These are phyloP conservation scores for Elsinoe arachidis DNA, from an alignment of 2,329 filamentous ascomycete species.

Conservation along the genomic window DNA sequence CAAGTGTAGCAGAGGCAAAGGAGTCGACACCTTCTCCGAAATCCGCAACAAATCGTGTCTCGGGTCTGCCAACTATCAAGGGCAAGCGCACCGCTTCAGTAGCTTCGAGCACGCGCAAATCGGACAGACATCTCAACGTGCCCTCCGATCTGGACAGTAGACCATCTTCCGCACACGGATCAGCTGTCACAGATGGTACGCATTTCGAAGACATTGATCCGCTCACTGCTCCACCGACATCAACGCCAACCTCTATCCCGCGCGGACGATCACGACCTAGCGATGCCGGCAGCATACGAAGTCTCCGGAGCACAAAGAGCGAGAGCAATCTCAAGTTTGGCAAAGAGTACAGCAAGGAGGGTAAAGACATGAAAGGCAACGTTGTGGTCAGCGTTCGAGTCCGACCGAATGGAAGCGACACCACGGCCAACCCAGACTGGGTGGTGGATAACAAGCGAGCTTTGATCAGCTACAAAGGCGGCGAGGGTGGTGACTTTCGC, in stretches of 20 bases:
- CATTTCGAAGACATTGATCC: constrained; percentile 76
- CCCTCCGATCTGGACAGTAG: constrained; percentile 80
- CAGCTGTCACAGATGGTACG: constrained; percentile 82
- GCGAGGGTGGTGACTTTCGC: constrained; percentile 83
- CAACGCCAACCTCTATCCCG: constrained; percentile 1
- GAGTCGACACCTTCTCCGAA: not conserved
- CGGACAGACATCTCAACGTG: constrained; percentile 66
- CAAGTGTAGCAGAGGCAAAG: not conserved
- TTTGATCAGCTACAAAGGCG: constrained; percentile 73
- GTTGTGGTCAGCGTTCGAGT: constrained; percentile 93
- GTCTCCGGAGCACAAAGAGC: constrained; percentile 8
- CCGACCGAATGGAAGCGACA: constrained; percentile 65
- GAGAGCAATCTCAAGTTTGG: constrained; percentile 30
- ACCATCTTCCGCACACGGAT: constrained; percentile 85
- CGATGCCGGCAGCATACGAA: constrained; percentile 26
- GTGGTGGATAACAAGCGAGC: constrained; percentile 78
- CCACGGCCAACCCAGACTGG: constrained; percentile 71
- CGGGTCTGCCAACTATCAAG: constrained; percentile 2
- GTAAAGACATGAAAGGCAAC: constrained; percentile 73
- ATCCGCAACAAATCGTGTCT: not conserved
- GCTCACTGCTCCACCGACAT: constrained; percentile 32
- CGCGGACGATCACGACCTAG: constrained; percentile 31
- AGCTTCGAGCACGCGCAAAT: constrained; percentile 54
- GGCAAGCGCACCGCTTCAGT: constrained; percentile 47
- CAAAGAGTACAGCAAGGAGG: constrained; percentile 3